Evolutionary conservation across 805 yeast species (phyloP).

Genomic region (Saccharomycopsis babjevae): DNA sequence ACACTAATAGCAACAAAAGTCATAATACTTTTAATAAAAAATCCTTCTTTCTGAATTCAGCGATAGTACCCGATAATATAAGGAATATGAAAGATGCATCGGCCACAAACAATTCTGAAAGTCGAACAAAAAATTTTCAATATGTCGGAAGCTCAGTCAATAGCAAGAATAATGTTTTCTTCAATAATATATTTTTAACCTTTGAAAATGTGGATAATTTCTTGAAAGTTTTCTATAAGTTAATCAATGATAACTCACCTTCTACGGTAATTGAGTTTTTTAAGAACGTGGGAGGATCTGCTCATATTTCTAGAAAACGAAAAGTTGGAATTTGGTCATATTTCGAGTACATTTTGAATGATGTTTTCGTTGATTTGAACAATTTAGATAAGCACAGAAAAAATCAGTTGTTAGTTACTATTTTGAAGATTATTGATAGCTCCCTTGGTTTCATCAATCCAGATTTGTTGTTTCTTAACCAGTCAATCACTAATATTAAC

Average conservation of each 20-base stretch:
- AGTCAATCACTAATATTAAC: constrained; percentile 37
- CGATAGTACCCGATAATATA: background rate
- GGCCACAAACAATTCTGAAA: background rate
- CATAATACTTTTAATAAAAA: constrained; percentile 8
- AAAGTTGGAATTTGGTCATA: constrained; percentile 71
- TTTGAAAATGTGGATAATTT: constrained; percentile 55
- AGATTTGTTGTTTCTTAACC: constrained; percentile 39
- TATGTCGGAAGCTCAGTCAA: background rate
- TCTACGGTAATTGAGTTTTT: background rate
- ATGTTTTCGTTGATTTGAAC: constrained; percentile 43
- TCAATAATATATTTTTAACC: constrained; percentile 31
- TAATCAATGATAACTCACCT: constrained; percentile 23
- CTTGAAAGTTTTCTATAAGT: constrained; percentile 37
- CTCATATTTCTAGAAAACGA: constrained; percentile 33
- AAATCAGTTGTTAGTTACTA: constrained; percentile 39
- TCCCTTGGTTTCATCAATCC: constrained; percentile 44
- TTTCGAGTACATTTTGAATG: constrained; percentile 57
- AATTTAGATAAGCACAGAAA: constrained; percentile 26
- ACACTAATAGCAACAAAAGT: constrained; percentile 6
- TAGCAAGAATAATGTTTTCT: constrained; percentile 4
- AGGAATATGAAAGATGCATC: background rate
- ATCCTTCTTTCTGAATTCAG: background rate
- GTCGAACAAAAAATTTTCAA: background rate
- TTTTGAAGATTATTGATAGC: constrained; percentile 41
- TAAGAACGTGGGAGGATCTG: constrained; percentile 39